Evolutionary conservation across 1,284 basidiomycete genomes (phyloP).

Genomic region (Cryptococcus hybrid): DNA sequence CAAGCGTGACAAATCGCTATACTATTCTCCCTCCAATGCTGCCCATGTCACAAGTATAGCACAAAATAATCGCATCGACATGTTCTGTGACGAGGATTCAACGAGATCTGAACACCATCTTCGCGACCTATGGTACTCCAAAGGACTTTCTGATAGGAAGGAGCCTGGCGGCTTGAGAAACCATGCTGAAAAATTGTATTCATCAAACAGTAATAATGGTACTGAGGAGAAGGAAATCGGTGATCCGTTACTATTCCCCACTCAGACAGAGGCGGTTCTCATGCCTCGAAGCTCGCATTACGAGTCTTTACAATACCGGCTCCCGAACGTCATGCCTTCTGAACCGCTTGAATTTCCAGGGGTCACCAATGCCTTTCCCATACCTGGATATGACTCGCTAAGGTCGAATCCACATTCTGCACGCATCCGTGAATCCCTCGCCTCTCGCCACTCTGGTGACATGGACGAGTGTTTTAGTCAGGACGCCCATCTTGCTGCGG

Average conservation of each 20-base stretch:
- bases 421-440: too few relatives aligned
- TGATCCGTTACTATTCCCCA: too few relatives aligned
- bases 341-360: slow-evolving; percentile 16
- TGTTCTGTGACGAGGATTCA: slow-evolving; percentile 42
- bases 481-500: slow-evolving; percentile 1
- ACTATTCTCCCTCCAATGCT: slow-evolving; percentile 6
- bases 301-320: slow-evolving; percentile 4
- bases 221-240: too few relatives aligned
- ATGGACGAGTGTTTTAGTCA: slow-evolving; percentile 23
- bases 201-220: too few relatives aligned
- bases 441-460: not conserved
- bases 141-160: not conserved
- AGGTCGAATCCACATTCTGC: not conserved
- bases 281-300: too few relatives aligned
- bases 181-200: too few relatives aligned
- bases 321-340: slow-evolving; percentile 16
- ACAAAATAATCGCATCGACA: slow-evolving; percentile 23
- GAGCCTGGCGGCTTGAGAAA: too few relatives aligned
- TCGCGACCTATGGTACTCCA: not conserved
- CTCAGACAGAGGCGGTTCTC: too few relatives aligned
- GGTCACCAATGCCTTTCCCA: too few relatives aligned
- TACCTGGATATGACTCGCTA: slow-evolving; percentile 6
- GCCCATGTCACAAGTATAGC: slow-evolving; percentile 4
- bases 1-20: slow-evolving; percentile 10
- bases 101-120: slow-evolving; percentile 8